A percentile compares a stretch with the other conserved stretches of the same genome.
Evolutionary conservation across 441 rosid genomes (phyloP).

Genomic region (Geranium incanum): DNA sequence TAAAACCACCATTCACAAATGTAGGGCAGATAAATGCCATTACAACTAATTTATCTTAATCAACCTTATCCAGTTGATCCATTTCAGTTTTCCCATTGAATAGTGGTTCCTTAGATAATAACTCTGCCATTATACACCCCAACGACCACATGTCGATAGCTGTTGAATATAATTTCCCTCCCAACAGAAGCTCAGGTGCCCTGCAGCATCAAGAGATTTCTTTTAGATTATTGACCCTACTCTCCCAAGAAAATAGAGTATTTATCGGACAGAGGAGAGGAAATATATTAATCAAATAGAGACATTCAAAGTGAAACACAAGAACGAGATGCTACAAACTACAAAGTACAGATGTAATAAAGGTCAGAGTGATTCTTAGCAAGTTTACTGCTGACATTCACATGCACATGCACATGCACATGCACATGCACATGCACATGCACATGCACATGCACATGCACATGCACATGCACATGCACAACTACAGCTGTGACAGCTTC

Average conservation of each 20-base stretch:
- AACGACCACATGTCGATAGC: constrained; percentile 99
- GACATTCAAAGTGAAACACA: not conserved
- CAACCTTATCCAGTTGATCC: constrained; percentile 95
- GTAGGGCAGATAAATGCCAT: not conserved
- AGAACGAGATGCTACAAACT: not conserved
- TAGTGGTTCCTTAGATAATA: constrained; percentile 74
- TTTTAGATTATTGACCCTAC: not conserved
- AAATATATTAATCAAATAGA: not conserved
- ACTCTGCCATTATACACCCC: constrained; percentile 97
- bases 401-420: not conserved
- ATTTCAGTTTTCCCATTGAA: constrained; percentile 94
- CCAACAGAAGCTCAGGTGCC: constrained; percentile 98
- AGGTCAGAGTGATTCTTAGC: not conserved
- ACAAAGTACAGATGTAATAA: not conserved
- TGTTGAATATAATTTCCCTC: constrained; percentile 87
- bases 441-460: not conserved
- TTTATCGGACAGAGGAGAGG: not conserved
- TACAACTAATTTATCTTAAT: constrained; percentile 14
- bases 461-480: not conserved
- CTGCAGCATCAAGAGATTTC: constrained; percentile 36
- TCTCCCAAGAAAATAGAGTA: not conserved
- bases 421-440: not conserved
- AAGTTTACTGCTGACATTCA: not conserved
- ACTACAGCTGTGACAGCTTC: no score
- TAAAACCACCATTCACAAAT: not conserved